phyloP scores from a whole-genome alignment of 257 asterid genomes.

The Salvia rosmarinus region DNA sequence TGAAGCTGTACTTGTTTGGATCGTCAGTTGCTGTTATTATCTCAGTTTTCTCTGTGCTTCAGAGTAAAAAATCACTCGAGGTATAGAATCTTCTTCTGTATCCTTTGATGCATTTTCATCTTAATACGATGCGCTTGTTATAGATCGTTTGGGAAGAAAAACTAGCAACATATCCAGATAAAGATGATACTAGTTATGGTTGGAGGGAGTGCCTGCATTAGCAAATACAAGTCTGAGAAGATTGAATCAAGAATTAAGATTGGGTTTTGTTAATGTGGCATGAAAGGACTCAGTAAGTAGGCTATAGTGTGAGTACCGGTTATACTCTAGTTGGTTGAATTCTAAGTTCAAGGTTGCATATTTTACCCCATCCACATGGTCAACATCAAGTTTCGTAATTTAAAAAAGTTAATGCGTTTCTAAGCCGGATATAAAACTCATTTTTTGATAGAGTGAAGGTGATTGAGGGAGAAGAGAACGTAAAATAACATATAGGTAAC shows the following conservation, averaged over 20 bases:
- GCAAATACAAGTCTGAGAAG: neutral
- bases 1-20: conserved; percentile 69
- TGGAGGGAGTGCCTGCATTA: neutral
- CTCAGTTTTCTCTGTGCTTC: conserved; percentile 48
- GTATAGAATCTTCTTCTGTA: conserved; percentile 39
- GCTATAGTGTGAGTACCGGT: neutral
- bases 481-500: no score
- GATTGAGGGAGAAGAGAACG: no score
- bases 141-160: neutral
- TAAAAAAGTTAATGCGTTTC: neutral
- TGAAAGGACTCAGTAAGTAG: neutral
- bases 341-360: conserved; percentile 2
- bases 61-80: conserved; percentile 46
- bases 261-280: neutral
- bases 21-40: conserved; percentile 57
- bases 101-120: neutral
- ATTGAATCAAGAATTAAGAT: neutral
- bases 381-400: neutral
- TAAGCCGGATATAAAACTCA: neutral
- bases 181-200: conserved; percentile 3
- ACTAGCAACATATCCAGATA: conserved; percentile 13
- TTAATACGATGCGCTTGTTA: conserved; percentile 3
- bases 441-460: no score
- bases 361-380: neutral
- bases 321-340: neutral